phyloP scores from a whole-genome alignment of 352 stramenopile species.

The Phytophthora pistaciae region DNA sequence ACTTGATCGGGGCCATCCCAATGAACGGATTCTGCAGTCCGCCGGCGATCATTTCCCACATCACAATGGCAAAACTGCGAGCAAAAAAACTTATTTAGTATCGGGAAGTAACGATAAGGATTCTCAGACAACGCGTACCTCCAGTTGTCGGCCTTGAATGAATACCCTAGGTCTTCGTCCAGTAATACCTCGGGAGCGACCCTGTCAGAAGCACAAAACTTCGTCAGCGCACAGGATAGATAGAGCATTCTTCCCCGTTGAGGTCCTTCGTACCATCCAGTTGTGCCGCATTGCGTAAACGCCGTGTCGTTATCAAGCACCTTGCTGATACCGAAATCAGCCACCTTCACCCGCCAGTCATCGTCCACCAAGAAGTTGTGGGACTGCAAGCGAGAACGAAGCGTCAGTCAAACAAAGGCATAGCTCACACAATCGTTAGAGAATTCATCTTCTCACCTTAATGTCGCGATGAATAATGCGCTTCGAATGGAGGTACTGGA shows the following conservation, averaged over 20 bases:
- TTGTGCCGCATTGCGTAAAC: conserved; percentile 90
- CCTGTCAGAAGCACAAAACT: conserved; percentile 40
- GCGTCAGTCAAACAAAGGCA: not conserved
- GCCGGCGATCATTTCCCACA: conserved; percentile 93
- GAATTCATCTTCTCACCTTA: conserved; percentile 60
- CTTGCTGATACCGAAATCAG: conserved; percentile 92
- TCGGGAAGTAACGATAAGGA: not conserved
- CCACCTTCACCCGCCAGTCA: conserved; percentile 91
- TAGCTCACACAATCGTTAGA: not conserved
- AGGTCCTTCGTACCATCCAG: conserved; percentile 68
- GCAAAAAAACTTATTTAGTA: not conserved
- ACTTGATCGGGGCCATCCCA: conserved; percentile 91
- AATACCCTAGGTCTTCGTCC: conserved; percentile 90
- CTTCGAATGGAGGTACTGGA: conserved; percentile 90
- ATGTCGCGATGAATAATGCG: conserved; percentile 92
- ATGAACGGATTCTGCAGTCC: conserved; percentile 87
- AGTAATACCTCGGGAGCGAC: conserved; percentile 89
- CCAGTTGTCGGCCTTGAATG: conserved; percentile 92
- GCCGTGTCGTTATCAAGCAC: conserved; percentile 86
- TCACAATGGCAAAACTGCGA: conserved; percentile 87
- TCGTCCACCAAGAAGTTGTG: conserved; percentile 92
- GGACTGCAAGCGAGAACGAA: conserved; percentile 49
- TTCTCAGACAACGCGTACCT: conserved; percentile 50
- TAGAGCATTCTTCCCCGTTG: not conserved
- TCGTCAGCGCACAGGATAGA: not conserved